These are phyloP conservation scores for Taxawa tesnikishii DNA, from an alignment of 2,329 filamentous ascomycete genomes.

Conservation along the genomic window DNA sequence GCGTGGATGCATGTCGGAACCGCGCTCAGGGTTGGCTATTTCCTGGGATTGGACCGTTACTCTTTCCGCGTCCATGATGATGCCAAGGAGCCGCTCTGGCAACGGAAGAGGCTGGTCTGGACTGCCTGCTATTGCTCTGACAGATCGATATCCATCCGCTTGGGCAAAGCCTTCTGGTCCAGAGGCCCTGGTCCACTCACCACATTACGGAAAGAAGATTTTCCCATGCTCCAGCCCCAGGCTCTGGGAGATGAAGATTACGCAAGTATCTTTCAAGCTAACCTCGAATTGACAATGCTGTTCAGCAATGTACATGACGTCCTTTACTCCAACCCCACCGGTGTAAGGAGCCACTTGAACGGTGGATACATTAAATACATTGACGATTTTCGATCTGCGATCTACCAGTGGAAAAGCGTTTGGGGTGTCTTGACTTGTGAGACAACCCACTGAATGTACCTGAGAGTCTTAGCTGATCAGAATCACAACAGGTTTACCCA, in stretches of 20 bases:
- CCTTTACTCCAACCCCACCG: conserved; percentile 58
- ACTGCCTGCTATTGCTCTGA: conserved; percentile 56
- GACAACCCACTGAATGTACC: too few relatives aligned
- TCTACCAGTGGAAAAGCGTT: conserved; percentile 57
- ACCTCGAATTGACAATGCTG: conserved; percentile 57
- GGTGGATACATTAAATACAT: conserved; percentile 59
- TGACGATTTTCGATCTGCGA: conserved; percentile 58
- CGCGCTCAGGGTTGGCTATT: conserved; percentile 57
- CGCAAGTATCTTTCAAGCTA: conserved; percentile 57
- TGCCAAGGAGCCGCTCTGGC: conserved; percentile 46
- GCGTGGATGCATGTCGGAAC: conserved; percentile 69
- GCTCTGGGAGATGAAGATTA: conserved; percentile 52
- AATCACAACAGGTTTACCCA: conserved; percentile 38
- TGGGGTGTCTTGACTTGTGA: conserved; percentile 55
- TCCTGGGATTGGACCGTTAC: conserved; percentile 56
- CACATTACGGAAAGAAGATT: conserved; percentile 52
- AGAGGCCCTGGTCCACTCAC: conserved; percentile 57
- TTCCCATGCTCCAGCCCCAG: conserved; percentile 50
- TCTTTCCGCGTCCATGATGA: conserved; percentile 50
- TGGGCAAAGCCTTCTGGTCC: conserved; percentile 64
- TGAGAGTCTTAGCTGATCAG: too few relatives aligned
- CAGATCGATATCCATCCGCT: conserved; percentile 55
- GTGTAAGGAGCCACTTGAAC: conserved; percentile 56
- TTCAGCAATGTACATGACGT: conserved; percentile 66
- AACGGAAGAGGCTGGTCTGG: conserved; percentile 56